A percentile compares a stretch with the other conserved stretches of the same genome.
Evolutionary conservation across 371 early-diverging fungal species (phyloP).

Genomic region (Mortierella sp.): DNA sequence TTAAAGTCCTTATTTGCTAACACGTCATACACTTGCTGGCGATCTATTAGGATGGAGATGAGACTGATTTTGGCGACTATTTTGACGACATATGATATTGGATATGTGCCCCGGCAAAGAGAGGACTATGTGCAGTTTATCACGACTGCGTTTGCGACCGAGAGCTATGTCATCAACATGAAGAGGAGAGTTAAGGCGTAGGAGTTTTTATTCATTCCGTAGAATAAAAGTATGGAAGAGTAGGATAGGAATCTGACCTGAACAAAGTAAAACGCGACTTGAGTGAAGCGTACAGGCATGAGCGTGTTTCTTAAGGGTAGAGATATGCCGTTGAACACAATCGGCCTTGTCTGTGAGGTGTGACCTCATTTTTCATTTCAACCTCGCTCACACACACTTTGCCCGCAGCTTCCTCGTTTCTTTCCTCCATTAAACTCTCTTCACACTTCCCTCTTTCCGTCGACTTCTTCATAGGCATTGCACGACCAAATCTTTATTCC

Average conservation of each 20-base stretch:
- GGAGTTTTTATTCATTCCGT: too few relatives aligned
- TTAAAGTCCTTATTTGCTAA: too few relatives aligned
- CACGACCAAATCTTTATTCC: too few relatives aligned
- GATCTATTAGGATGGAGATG: conserved; percentile 46
- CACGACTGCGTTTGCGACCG: conserved; percentile 38
- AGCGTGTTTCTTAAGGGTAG: too few relatives aligned
- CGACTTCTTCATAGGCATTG: neutral
- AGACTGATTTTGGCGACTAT: conserved; percentile 39
- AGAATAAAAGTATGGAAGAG: neutral
- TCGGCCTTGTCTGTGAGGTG: too few relatives aligned
- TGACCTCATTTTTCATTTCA: neutral
- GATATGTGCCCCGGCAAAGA: conserved; percentile 26
- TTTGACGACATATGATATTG: conserved; percentile 27
- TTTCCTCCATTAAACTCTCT: too few relatives aligned
- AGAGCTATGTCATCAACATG: conserved; percentile 48
- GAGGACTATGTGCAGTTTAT: conserved; percentile 46
- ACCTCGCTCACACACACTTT: too few relatives aligned
- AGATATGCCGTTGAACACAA: too few relatives aligned
- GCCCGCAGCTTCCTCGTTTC: too few relatives aligned
- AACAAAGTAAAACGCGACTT: too few relatives aligned
- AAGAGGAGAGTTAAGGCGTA: conserved; percentile 5
- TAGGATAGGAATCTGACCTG: too few relatives aligned
- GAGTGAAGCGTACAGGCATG: neutral
- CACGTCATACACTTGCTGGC: neutral
- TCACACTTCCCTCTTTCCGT: neutral